Percentiles rank a stretch among this genome's conserved stretches.
Evolutionary conservation across 495 filamentous ascomycete genomes (phyloP).

Genomic region (Aspergillus coremiiformis): DNA sequence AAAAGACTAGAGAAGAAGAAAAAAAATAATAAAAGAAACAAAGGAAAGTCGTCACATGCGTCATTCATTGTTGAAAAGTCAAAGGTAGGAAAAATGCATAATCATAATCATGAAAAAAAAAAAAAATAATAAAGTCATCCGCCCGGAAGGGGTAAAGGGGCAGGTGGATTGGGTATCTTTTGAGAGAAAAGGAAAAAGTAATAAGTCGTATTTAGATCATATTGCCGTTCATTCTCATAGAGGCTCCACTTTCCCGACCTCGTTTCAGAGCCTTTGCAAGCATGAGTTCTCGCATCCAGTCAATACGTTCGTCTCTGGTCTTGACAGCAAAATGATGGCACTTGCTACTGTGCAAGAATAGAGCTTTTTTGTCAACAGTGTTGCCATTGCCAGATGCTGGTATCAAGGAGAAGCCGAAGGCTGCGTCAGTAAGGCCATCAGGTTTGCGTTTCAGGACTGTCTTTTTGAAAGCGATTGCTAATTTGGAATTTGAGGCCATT

Average conservation of each 20-base stretch:
- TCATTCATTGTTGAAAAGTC: too few relatives aligned
- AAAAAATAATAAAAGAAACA: too few relatives aligned
- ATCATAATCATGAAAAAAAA: too few relatives aligned
- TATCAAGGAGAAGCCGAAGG: constrained; percentile 88
- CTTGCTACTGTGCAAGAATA: constrained; percentile 47
- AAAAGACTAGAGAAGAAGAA: too few relatives aligned
- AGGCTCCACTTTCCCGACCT: constrained; percentile 72
- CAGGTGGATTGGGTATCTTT: too few relatives aligned
- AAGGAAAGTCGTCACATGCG: too few relatives aligned
- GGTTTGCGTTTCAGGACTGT: constrained; percentile 58
- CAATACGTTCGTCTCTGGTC: constrained; percentile 79
- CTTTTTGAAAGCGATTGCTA: constrained; percentile 82
- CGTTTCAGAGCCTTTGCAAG: constrained; percentile 75
- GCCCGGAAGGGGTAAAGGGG: too few relatives aligned
- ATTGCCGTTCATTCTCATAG: constrained; percentile 75
- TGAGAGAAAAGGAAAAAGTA: too few relatives aligned
- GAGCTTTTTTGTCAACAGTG: constrained; percentile 46
- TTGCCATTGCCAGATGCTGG: constrained; percentile 49
- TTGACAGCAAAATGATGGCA: constrained; percentile 92
- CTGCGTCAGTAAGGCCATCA: constrained; percentile 45
- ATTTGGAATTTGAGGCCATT: constrained; percentile 61
- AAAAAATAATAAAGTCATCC: too few relatives aligned
- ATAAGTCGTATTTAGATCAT: constrained; percentile 47
- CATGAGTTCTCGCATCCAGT: constrained; percentile 99
- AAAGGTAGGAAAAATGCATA: too few relatives aligned